Base-by-base conservation (phyloP, 2,329 filamentous ascomycete species). In the Hypoxylon sp. region DNA sequence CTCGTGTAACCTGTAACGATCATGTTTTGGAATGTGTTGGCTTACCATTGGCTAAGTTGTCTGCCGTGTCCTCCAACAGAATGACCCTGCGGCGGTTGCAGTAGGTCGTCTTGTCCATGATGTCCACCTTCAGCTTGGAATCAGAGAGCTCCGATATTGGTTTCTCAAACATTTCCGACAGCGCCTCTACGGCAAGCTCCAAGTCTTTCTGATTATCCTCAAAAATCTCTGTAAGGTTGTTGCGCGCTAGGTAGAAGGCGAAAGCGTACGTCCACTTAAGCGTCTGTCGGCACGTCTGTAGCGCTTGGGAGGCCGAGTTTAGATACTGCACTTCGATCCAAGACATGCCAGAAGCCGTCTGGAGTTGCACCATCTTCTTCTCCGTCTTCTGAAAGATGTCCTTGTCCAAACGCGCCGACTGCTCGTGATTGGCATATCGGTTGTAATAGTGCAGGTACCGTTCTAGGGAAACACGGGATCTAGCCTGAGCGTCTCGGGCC, bases 161-260 rank as follows among this genome's bases (percentile, higher is more conserved):
- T 82, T 97, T 97, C 84, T 99, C 96, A 71, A 99, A 99, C 93
- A 99, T 97, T 79, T 97, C 94, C n/a, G 93, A 97, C 69, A 99
- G 81, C 61, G 92, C 94, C 81, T 99, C 96, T 0, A 98, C 96
- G 0, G 96, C 95, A 89, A 99, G 91, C 79, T 99, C 96, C 22
- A 99, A 82, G 76, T 99, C 96, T 79, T 97, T 97, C 75, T 99
- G 96, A 78, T 99, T 99, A 78, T 98, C 94, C 78, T 99, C 96
- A 65, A 99, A 99, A 56, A 99, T 98, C 76, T 95, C 93, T 0
- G 96, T 98, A 59, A 96, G 82, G 75, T 99, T 98, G 84, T 97
- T 98, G 59, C 93, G 89, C 2, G 91, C 91, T n/a, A 99, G 88
- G 76, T 99, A 99, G 78, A 96, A 99, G 0, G 96, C 96, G 80